These are phyloP conservation scores for Argentina anserina DNA, from an alignment of 306 rosid species.

Conservation along the genomic window DNA sequence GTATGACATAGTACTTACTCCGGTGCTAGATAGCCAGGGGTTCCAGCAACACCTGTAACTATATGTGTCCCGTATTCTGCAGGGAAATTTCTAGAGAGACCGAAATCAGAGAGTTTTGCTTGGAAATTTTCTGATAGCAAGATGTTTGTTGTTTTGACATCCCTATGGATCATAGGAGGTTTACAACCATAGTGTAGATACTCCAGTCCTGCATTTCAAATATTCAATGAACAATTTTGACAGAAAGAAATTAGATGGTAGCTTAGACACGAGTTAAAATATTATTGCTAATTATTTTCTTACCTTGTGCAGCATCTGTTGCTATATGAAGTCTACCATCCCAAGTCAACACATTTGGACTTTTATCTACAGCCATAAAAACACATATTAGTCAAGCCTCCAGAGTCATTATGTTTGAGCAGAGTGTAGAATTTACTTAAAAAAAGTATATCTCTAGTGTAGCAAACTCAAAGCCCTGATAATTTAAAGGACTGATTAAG, in stretches of 20 bases:
- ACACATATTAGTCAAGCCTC: no score
- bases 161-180: conserved; percentile 40
- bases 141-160: conserved; percentile 50
- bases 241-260: no score
- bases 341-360: conserved; percentile 24
- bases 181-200: conserved; percentile 24
- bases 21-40: conserved; percentile 41
- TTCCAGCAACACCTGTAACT: conserved; percentile 39
- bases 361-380: conserved; percentile 2
- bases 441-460: no score
- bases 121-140: conserved; percentile 35
- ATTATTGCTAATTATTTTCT: no score
- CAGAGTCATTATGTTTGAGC: no score
- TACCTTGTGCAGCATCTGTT: conserved; percentile 40
- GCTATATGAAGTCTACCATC: conserved; percentile 37
- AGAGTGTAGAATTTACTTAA: no score
- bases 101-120: conserved; percentile 52
- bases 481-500: no score
- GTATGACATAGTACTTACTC: no score
- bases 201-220: conserved; percentile 14
- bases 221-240: no score
- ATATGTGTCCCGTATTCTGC: conserved; percentile 29
- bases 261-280: no score
- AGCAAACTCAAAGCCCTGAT: no score
- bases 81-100: conserved; percentile 35